Conservation (phyloP, 306 rosid genomes). For the Fagus crenata region DNA sequence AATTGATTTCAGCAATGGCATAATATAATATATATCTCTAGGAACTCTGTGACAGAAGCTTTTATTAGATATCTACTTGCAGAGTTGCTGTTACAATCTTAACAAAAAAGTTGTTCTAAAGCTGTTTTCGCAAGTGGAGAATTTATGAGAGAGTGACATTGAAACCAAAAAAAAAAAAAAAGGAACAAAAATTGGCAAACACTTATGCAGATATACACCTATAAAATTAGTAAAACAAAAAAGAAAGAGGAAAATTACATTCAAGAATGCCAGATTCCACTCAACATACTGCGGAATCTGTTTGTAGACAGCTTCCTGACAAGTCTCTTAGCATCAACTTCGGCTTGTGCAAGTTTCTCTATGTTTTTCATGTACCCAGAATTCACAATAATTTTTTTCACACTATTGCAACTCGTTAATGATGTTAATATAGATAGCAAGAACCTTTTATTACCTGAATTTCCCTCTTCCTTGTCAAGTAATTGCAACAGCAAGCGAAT, state of each 20-base stretch:
- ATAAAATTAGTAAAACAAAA: conserved; percentile 21
- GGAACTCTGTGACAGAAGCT: conserved; percentile 31
- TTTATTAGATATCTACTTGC: conserved; percentile 34
- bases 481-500: conserved; percentile 55
- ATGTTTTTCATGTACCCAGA: conserved; percentile 72
- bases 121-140: conserved; percentile 18
- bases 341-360: conserved; percentile 81
- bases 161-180: conserved; percentile 23
- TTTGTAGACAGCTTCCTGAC: conserved; percentile 69
- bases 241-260: conserved; percentile 33
- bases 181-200: conserved; percentile 37
- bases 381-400: conserved; percentile 68
- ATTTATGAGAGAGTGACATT: conserved; percentile 3
- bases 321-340: conserved; percentile 85
- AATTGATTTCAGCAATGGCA: conserved; percentile 25
- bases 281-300: conserved; percentile 71
- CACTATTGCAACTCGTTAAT: conserved; percentile 73
- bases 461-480: conserved; percentile 59
- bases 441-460: conserved; percentile 57
- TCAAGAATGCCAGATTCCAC: conserved; percentile 82
- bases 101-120: conserved; percentile 33
- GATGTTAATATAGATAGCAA: conserved; percentile 68
- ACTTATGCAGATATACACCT: conserved; percentile 57
- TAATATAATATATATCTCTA: conserved; percentile 13
- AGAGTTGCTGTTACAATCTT: conserved; percentile 39